These are phyloP conservation scores for Synchytrium microbalum DNA, from an alignment of 371 early-diverging fungal genomes.

Conservation along the genomic window DNA sequence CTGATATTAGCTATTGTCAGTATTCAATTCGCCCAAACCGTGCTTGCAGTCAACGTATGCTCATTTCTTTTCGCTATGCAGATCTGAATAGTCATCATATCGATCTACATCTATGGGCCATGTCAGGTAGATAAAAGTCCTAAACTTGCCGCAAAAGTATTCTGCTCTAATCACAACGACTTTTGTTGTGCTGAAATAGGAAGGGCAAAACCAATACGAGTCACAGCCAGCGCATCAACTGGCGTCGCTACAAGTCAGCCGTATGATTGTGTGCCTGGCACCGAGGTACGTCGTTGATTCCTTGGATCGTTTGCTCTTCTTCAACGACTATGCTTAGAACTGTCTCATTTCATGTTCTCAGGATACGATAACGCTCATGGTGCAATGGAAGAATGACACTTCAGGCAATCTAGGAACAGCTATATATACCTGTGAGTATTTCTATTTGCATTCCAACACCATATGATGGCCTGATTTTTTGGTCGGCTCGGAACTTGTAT, in stretches of 20 bases:
- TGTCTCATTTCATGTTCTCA: slow-evolving; percentile 1
- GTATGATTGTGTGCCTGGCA: slow-evolving; percentile 25
- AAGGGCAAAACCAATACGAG: slow-evolving; percentile 30
- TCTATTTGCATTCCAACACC: background rate
- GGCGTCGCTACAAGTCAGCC: slow-evolving; percentile 37
- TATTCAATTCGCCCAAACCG: background rate
- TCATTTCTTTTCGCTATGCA: slow-evolving; percentile 1
- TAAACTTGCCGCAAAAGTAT: too few relatives aligned
- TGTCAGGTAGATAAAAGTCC: too few relatives aligned
- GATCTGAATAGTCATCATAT: slow-evolving; percentile 46
- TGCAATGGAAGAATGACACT: slow-evolving; percentile 22
- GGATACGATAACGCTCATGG: slow-evolving; percentile 46
- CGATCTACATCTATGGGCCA: slow-evolving; percentile 40
- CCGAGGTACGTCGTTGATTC: too few relatives aligned
- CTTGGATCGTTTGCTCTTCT: too few relatives aligned
- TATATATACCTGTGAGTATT: slow-evolving; percentile 31
- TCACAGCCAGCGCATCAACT: slow-evolving; percentile 31
- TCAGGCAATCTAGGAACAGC: slow-evolving; percentile 29
- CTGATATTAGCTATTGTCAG: slow-evolving; percentile 33
- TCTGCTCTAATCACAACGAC: too few relatives aligned
- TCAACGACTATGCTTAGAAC: background rate
- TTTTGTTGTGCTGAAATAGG: too few relatives aligned
- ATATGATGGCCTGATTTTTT: too few relatives aligned
- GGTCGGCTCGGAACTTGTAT: too few relatives aligned
- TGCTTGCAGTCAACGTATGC: slow-evolving; percentile 18